These are phyloP conservation scores for Hyaloscypha hepaticicola DNA, from an alignment of 495 filamentous ascomycete genomes.

Conservation along the genomic window DNA sequence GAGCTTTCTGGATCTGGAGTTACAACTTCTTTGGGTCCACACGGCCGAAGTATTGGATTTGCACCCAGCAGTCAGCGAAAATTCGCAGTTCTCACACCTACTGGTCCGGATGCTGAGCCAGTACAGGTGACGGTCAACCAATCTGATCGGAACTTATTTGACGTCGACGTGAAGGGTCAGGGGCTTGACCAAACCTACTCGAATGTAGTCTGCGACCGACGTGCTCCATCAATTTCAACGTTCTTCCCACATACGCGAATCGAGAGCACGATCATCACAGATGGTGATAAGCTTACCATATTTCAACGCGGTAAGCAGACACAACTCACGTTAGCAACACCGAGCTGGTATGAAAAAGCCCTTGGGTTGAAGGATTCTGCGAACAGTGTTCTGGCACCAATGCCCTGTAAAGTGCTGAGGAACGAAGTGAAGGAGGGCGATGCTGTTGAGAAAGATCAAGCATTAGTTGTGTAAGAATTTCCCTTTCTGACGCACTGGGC, in stretches of 20 bases:
- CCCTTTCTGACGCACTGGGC: background rate
- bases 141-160: slow-evolving; percentile 59
- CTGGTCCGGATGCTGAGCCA: slow-evolving; percentile 40
- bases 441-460: slow-evolving; percentile 77
- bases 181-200: slow-evolving; percentile 39
- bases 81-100: slow-evolving; percentile 50
- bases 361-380: slow-evolving; percentile 75
- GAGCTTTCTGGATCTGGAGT: slow-evolving; percentile 32
- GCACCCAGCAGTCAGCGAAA: slow-evolving; percentile 41
- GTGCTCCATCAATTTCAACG: slow-evolving; percentile 42
- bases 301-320: slow-evolving; percentile 85
- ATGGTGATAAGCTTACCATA: slow-evolving; percentile 62
- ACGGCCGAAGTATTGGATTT: slow-evolving; percentile 57
- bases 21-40: slow-evolving; percentile 30
- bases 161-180: slow-evolving; percentile 58
- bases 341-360: slow-evolving; percentile 83
- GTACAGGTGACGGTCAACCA: slow-evolving; percentile 64
- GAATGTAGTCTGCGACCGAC: slow-evolving; percentile 43
- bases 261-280: slow-evolving; percentile 69
- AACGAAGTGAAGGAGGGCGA: slow-evolving; percentile 76
- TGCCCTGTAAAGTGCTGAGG: slow-evolving; percentile 80
- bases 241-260: slow-evolving; percentile 78
- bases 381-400: slow-evolving; percentile 81
- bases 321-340: slow-evolving; percentile 62
- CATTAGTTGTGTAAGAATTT: slow-evolving; percentile 71